Conservation (phyloP, 2,329 filamentous ascomycete genomes). For the Leptographium galeiforme region DNA sequence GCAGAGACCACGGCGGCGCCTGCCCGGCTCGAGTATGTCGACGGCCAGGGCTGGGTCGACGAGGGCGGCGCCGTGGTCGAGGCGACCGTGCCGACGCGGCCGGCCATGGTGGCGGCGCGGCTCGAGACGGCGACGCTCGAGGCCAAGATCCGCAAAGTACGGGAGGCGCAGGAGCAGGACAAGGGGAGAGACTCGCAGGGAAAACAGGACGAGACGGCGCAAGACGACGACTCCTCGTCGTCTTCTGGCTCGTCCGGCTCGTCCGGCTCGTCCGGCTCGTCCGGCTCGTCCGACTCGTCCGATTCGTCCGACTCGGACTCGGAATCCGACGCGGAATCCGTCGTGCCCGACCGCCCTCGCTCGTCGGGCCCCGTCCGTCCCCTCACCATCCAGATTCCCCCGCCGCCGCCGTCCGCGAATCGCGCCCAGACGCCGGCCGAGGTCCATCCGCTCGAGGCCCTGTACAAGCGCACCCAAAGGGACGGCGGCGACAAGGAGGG, state of each 20-base stretch:
- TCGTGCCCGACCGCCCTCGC: slow-evolving; percentile 23
- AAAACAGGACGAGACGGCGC: too few species aligned
- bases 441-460: slow-evolving; percentile 77
- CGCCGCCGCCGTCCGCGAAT: slow-evolving; percentile 15
- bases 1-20: slow-evolving; percentile 27
- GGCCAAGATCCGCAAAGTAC: not conserved
- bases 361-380: slow-evolving; percentile 36
- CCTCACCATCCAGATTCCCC: slow-evolving; percentile 44
- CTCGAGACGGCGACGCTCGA: not conserved
- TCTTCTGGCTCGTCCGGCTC: not conserved
- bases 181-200: not conserved
- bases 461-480: slow-evolving; percentile 64
- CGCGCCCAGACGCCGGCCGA: slow-evolving; percentile 29
- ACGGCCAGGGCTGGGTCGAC: slow-evolving; percentile 83
- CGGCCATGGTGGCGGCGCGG: slow-evolving; percentile 8
- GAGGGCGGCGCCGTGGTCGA: slow-evolving; percentile 65
- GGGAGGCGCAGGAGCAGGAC: not conserved
- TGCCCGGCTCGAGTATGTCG: slow-evolving; percentile 48
- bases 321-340: not conserved
- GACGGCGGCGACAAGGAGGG: slow-evolving; percentile 20
- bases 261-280: not conserved
- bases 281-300: not conserved
- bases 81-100: slow-evolving; percentile 23
- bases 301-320: slow-evolving; percentile 11
- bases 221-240: not conserved